Conservation (phyloP, 805 yeast species). For the Candida insectorum region DNA sequence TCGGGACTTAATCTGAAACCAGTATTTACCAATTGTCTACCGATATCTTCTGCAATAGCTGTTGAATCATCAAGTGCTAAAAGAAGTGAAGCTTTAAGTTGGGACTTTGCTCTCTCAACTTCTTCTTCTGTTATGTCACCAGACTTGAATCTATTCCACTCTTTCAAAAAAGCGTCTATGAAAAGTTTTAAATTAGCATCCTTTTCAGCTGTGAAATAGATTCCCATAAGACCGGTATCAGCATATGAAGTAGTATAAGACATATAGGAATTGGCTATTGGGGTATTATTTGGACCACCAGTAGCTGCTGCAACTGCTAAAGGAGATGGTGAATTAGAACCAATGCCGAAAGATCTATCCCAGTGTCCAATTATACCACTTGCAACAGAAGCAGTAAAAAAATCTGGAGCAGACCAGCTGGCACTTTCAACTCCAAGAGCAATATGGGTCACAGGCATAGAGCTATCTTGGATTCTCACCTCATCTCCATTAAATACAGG, state of each 20-base stretch:
- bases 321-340: slow-evolving; percentile 81
- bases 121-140: slow-evolving; percentile 81
- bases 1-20: slow-evolving; percentile 75
- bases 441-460: slow-evolving; percentile 84
- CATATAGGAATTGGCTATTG: slow-evolving; percentile 91
- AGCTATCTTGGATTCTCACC: slow-evolving; percentile 73
- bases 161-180: slow-evolving; percentile 71
- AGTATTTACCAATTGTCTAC: slow-evolving; percentile 94
- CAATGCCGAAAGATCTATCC: slow-evolving; percentile 90
- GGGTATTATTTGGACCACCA: slow-evolving; percentile 53
- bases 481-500: slow-evolving; percentile 87
- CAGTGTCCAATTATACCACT: slow-evolving; percentile 97
- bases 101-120: slow-evolving; percentile 92
- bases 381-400: slow-evolving; percentile 90
- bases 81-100: slow-evolving; percentile 86
- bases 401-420: slow-evolving; percentile 94
- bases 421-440: slow-evolving; percentile 98
- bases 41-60: slow-evolving; percentile 95
- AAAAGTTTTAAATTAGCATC: slow-evolving; percentile 62
- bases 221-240: slow-evolving; percentile 98
- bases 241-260: slow-evolving; percentile 96
- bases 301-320: slow-evolving; percentile 65
- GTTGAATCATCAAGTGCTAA: slow-evolving; percentile 92
- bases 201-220: slow-evolving; percentile 83
- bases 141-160: slow-evolving; percentile 82